A percentile compares a stretch with the other conserved stretches of the same genome.
These are phyloP conservation scores for Calonectria pseudoturangicola DNA, from an alignment of 2,329 filamentous ascomycete genomes.

Conservation along the genomic window DNA sequence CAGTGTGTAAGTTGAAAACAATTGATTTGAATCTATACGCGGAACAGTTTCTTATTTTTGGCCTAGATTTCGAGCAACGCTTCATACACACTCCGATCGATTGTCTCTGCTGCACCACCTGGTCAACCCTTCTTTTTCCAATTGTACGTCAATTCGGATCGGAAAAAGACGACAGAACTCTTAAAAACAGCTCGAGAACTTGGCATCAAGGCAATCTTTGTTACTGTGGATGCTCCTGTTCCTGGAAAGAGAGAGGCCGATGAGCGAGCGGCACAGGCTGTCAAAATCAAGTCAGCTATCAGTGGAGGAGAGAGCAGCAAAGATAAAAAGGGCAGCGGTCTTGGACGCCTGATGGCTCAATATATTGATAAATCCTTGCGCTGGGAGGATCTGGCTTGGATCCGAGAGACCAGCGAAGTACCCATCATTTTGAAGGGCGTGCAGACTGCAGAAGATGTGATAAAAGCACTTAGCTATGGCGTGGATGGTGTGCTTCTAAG, in stretches of 20 bases:
- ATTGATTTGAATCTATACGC: not conserved
- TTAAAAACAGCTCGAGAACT: constrained; percentile 61
- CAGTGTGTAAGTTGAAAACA: constrained; percentile 63
- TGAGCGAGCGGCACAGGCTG: constrained; percentile 68
- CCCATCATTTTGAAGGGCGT: constrained; percentile 73
- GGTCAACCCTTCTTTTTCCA: constrained; percentile 70
- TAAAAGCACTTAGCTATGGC: constrained; percentile 66
- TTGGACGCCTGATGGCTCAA: constrained; percentile 69
- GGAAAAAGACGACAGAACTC: constrained; percentile 66
- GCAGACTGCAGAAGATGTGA: constrained; percentile 72
- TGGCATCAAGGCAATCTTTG: constrained; percentile 69
- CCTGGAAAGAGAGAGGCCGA: constrained; percentile 74
- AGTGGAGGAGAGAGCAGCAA: constrained; percentile 65
- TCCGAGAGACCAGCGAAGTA: constrained; percentile 63
- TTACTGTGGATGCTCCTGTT: constrained; percentile 73
- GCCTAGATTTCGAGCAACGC: constrained; percentile 69
- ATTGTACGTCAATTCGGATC: constrained; percentile 71
- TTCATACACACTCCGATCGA: constrained; percentile 67
- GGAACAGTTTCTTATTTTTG: not conserved
- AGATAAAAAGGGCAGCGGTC: constrained; percentile 71
- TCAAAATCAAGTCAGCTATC: constrained; percentile 60
- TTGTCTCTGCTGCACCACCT: constrained; percentile 60
- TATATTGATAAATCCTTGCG: constrained; percentile 70
- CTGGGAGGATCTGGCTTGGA: constrained; percentile 72
- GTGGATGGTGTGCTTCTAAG: constrained; percentile 72